A percentile compares a stretch with the other conserved stretches of the same genome.
Conservation (phyloP, 2,329 filamentous ascomycete species). For the Paramyrothecium roridum region DNA sequence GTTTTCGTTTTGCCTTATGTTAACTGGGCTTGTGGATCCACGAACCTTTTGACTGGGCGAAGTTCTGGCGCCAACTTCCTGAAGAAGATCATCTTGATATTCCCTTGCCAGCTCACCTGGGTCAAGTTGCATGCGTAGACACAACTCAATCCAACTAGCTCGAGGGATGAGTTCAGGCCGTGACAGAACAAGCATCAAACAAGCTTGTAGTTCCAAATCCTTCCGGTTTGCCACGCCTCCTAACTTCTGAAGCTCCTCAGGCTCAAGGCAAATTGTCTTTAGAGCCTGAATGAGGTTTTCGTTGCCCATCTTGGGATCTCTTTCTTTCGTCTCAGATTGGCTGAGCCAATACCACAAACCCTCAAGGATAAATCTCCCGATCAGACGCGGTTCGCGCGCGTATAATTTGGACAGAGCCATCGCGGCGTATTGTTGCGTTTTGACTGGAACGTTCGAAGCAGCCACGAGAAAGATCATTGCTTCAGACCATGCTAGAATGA, state of each 20-base stretch:
- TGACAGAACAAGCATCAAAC: conserved; percentile 73
- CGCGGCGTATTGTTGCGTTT: conserved; percentile 61
- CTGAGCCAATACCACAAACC: conserved; percentile 81
- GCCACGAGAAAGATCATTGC: conserved; percentile 77
- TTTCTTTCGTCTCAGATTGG: conserved; percentile 66
- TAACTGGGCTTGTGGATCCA: conserved; percentile 3
- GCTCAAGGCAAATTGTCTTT: conserved; percentile 60
- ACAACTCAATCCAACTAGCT: conserved; percentile 85
- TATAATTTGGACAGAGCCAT: conserved; percentile 65
- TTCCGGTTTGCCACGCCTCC: conserved; percentile 41
- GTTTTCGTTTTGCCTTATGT: not conserved
- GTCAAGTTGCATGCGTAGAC: conserved; percentile 75
- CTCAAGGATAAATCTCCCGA: conserved; percentile 62
- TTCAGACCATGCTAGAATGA: conserved; percentile 75
- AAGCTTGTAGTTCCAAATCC: conserved; percentile 65
- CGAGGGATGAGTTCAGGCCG: conserved; percentile 74
- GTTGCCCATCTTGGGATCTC: conserved; percentile 69
- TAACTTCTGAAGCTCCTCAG: conserved; percentile 44
- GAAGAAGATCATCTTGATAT: conserved; percentile 61
- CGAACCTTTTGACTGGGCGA: conserved; percentile 51
- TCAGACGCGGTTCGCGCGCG: conserved; percentile 48
- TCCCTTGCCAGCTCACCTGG: conserved; percentile 73
- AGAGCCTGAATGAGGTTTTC: conserved; percentile 60
- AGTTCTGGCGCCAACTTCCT: conserved; percentile 58
- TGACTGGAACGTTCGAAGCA: conserved; percentile 56